Base-by-base conservation (phyloP, 306 rosid genomes). In the Echinosophora koreensis region DNA sequence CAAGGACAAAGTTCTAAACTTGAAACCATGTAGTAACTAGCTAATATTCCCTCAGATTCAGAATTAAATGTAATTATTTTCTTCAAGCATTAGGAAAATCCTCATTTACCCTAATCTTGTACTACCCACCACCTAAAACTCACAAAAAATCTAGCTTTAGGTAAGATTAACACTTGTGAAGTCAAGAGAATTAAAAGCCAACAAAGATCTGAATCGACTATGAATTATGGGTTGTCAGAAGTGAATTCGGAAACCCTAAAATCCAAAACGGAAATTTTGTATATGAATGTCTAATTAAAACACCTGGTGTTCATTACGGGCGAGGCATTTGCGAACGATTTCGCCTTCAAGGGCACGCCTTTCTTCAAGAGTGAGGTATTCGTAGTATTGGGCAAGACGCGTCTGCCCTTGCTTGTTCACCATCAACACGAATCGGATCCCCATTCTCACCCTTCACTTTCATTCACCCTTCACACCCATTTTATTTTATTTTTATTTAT, bases 361-460 rank as follows among this genome's bases (percentile, higher is more conserved):
- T 87, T 95, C 94, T 83, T 92, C 96, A 38, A 95, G 34, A 8
- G 93, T 92, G 71, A 95, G 97, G 57, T 92, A 89, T 60, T 92
- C 99, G 74, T 90, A 95, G 82, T 92, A 95, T 72, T 95, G 99
- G 77, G 97, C 97, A 16, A 95, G 97, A 47, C 97, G 97, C 0
- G 97, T 95, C 59, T 95, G 97, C 0, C 99, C 97, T 61, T 92
- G 96, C 74, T 95, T 95, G 90, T 95, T 92, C 82, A 92, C 97
- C 97, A 92, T 95, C 83, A 95, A 50, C 46, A 95, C 87, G 86
- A 95, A 95, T 86, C 96, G 78, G 87, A 95, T 95, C 87, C 98
- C 98, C 97, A 95, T 95, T 58, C 50, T 35, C 76, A 27, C 0
- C 16, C 6, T 22, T 22, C 22, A 22, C 22, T 28, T 30, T 34